Percentiles rank a stretch among this genome's conserved stretches.
Evolutionary conservation across 768 basidiomycete species (phyloP).

Genomic region (Cubamyces sp.): DNA sequence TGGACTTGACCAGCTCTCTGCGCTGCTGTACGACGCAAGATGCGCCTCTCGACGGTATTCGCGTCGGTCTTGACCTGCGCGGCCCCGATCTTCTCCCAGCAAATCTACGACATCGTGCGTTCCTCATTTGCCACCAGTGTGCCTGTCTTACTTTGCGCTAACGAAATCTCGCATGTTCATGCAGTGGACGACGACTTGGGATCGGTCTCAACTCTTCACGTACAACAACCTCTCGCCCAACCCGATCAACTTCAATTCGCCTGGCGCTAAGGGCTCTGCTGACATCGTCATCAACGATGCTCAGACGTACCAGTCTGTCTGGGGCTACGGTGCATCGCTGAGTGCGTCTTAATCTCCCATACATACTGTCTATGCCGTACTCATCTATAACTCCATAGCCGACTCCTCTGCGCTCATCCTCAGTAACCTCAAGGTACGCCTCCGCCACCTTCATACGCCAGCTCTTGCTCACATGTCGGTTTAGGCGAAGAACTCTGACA

Average conservation of each 20-base stretch:
- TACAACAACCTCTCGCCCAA: slow-evolving; percentile 50
- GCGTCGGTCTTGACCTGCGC: slow-evolving; percentile 29
- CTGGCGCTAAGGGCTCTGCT: slow-evolving; percentile 58
- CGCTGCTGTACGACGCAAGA: not conserved
- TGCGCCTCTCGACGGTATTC: slow-evolving; percentile 17
- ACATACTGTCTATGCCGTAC: not conserved
- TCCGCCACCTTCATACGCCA: not conserved
- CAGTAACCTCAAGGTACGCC: slow-evolving; percentile 63
- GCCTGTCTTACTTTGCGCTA: not conserved
- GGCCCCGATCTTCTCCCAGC: slow-evolving; percentile 33
- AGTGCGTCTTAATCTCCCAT: slow-evolving; percentile 45
- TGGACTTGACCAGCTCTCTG: not conserved
- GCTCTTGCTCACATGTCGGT: not conserved
- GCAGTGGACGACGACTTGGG: slow-evolving; percentile 43
- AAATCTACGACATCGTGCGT: slow-evolving; percentile 40
- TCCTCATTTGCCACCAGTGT: not conserved
- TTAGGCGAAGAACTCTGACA: slow-evolving; percentile 53
- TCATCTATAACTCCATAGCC: slow-evolving; percentile 43
- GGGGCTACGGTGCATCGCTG: slow-evolving; percentile 68
- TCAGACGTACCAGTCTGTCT: slow-evolving; percentile 58
- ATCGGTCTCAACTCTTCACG: slow-evolving; percentile 51
- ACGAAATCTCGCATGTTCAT: not conserved
- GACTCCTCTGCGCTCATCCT: slow-evolving; percentile 69
- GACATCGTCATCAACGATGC: slow-evolving; percentile 65
- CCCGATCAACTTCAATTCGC: slow-evolving; percentile 57